These are phyloP conservation scores for Nematocida sp. DNA, from an alignment of 371 early-diverging fungal genomes.

Conservation along the genomic window DNA sequence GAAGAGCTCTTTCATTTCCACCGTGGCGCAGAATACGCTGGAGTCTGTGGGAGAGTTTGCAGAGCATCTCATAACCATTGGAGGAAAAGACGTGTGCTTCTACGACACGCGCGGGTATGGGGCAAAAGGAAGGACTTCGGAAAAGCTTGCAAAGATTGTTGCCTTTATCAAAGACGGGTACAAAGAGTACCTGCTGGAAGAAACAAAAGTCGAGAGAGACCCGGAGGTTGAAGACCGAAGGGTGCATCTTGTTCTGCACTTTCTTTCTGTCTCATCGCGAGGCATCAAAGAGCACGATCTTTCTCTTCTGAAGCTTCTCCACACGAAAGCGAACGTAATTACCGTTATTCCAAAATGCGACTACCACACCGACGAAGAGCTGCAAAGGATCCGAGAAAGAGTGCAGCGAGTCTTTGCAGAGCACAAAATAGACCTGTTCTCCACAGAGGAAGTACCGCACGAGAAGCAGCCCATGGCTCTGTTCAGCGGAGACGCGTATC, in stretches of 20 bases:
- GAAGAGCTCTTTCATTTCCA: constrained; percentile 6
- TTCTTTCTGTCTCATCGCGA: constrained; percentile 50
- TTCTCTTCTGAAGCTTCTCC: constrained; percentile 55
- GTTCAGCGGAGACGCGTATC: not conserved
- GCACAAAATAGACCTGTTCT: constrained; percentile 58
- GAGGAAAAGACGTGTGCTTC: not conserved
- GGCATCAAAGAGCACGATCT: constrained; percentile 62
- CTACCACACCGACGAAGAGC: constrained; percentile 55
- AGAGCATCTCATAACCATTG: not conserved
- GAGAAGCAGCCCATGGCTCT: not conserved
- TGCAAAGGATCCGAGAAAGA: constrained; percentile 24
- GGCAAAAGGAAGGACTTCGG: constrained; percentile 19
- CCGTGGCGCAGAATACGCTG: not conserved
- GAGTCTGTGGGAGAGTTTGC: constrained; percentile 2
- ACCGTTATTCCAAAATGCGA: constrained; percentile 64
- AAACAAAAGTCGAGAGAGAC: constrained; percentile 63
- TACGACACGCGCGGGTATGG: constrained; percentile 62
- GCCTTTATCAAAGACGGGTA: constrained; percentile 58
- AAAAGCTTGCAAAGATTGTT: constrained; percentile 52
- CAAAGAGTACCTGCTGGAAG: constrained; percentile 61
- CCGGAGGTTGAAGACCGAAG: constrained; percentile 61
- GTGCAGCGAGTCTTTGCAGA: constrained; percentile 51
- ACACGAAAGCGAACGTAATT: constrained; percentile 59
- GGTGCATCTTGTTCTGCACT: constrained; percentile 61
- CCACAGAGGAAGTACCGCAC: constrained; percentile 2